phyloP scores from a whole-genome alignment of 495 filamentous ascomycete species.

The Annulohypoxylon bovei region DNA sequence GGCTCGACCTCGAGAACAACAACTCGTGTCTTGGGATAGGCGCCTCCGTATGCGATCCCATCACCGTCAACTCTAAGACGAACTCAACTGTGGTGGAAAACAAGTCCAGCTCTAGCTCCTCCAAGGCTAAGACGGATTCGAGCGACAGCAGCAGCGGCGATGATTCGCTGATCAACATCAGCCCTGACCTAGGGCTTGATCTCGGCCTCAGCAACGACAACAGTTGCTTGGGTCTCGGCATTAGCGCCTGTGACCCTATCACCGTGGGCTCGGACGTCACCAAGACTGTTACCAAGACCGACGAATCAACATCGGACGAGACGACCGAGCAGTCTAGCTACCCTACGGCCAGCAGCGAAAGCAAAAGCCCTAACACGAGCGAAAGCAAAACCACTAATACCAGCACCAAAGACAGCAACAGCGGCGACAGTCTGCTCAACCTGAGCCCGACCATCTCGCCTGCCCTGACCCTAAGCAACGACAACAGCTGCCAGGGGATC shows the following conservation, averaged over 20 bases:
- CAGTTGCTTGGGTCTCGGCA: constrained; percentile 43
- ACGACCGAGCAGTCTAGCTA: neutral
- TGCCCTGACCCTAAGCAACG: constrained; percentile 19
- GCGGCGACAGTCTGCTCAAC: constrained; percentile 14
- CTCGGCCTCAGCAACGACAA: constrained; percentile 30
- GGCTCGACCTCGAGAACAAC: constrained; percentile 13
- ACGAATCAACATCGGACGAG: neutral
- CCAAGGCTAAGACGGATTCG: constrained; percentile 3
- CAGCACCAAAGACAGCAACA: neutral
- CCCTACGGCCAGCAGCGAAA: neutral
- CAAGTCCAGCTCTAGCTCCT: neutral
- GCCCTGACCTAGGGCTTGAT: constrained; percentile 13
- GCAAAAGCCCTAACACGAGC: neutral
- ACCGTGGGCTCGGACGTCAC: constrained; percentile 33
- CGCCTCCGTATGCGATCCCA: constrained; percentile 47
- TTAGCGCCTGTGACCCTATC: constrained; percentile 48
- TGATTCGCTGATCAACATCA: constrained; percentile 25
- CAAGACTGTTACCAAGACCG: constrained; percentile 2
- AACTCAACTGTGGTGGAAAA: constrained; percentile 6
- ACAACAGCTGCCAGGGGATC: constrained; percentile 35
- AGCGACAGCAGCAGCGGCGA: constrained; percentile 1
- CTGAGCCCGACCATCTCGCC: constrained; percentile 17
- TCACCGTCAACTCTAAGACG: constrained; percentile 36
- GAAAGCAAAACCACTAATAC: constrained; percentile 3
- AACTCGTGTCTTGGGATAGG: constrained; percentile 44